These are phyloP conservation scores for Mangifera indica DNA, from an alignment of 345 rosid genomes.

Conservation along the genomic window DNA sequence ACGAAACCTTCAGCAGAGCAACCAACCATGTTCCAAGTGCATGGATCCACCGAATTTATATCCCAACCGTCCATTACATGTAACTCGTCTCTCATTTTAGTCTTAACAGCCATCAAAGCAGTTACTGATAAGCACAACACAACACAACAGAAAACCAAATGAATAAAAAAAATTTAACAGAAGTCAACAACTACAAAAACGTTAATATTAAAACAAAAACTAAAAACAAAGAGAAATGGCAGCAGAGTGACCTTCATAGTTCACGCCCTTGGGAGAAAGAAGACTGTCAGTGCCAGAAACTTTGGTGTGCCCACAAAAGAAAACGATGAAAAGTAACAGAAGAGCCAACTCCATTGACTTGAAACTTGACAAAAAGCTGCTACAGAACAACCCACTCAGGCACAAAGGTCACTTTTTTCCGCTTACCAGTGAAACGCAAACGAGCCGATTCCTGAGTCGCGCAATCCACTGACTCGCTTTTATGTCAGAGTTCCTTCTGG, in stretches of 20 bases:
- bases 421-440: conserved; percentile 1
- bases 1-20: conserved; percentile 83
- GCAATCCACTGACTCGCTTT: conserved; percentile 5
- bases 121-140: conserved; percentile 48
- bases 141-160: background rate
- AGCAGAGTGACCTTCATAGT: conserved; percentile 58
- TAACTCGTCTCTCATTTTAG: conserved; percentile 60
- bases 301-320: conserved; percentile 24
- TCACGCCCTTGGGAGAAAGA: conserved; percentile 94
- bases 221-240: background rate
- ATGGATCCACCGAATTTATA: conserved; percentile 95
- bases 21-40: conserved; percentile 97
- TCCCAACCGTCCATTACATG: conserved; percentile 85
- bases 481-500: background rate
- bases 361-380: background rate
- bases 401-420: conserved; percentile 12
- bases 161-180: background rate
- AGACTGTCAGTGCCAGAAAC: conserved; percentile 55
- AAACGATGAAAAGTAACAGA: conserved; percentile 28
- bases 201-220: background rate
- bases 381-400: background rate
- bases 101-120: conserved; percentile 87
- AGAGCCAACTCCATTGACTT: conserved; percentile 36
- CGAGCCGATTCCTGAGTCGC: background rate
- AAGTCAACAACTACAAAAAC: too few relatives aligned